Evolutionary conservation across 164 flowering plant genomes (phyloP).

Genomic region (Aristolochia contorta): DNA sequence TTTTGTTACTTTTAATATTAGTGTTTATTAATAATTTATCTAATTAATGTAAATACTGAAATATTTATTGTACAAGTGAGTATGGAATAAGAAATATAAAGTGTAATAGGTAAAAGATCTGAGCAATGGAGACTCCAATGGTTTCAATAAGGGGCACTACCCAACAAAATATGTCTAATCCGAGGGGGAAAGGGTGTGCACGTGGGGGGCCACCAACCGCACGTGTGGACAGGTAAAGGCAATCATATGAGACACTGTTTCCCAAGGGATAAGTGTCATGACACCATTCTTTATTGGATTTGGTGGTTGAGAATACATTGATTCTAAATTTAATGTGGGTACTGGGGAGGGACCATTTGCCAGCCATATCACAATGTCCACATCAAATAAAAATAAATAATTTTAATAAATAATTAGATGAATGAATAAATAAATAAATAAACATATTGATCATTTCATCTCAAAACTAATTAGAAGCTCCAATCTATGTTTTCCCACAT

Average conservation of each 20-base stretch:
- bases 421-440: not conserved
- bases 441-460: not conserved
- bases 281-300: not conserved
- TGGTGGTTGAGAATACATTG: not conserved
- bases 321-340: not conserved
- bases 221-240: constrained; percentile 34
- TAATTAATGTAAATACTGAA: too few species aligned
- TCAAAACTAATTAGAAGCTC: not conserved
- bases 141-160: not conserved
- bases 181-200: constrained; percentile 34
- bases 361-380: not conserved
- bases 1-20: too few species aligned
- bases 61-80: too few species aligned
- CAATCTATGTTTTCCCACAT: too few species aligned
- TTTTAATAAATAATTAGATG: not conserved
- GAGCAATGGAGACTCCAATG: not conserved
- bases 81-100: too few species aligned
- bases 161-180: constrained; percentile 15
- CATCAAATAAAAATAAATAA: not conserved
- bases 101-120: not conserved
- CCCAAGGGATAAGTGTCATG: constrained; percentile 6
- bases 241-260: constrained; percentile 8
- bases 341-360: not conserved
- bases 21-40: too few species aligned
- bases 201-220: constrained; percentile 49